These are phyloP conservation scores for Saturnispora bothae DNA, from an alignment of 805 yeast genomes.

Conservation along the genomic window DNA sequence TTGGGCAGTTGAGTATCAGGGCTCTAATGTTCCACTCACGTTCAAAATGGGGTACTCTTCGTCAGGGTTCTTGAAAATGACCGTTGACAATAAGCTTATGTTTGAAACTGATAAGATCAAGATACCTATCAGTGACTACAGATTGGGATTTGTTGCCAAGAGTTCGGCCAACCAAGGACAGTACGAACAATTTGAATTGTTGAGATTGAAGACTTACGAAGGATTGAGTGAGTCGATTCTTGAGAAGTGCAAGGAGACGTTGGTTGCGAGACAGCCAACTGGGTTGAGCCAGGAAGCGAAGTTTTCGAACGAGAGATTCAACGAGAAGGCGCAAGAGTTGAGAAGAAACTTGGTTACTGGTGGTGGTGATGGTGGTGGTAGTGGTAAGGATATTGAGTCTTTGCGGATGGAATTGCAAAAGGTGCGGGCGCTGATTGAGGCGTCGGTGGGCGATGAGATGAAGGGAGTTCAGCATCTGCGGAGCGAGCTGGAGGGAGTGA, in stretches of 20 bases:
- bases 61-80: conserved; percentile 37
- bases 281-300: not conserved
- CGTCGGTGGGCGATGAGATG: not conserved
- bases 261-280: conserved; percentile 20
- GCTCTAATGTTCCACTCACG: conserved; percentile 60
- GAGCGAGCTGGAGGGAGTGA: conserved; percentile 3
- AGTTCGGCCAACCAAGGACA: conserved; percentile 17
- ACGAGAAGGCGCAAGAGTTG: conserved; percentile 14
- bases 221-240: conserved; percentile 28
- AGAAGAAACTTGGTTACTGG: conserved; percentile 10
- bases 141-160: not conserved
- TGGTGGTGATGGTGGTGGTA: not conserved
- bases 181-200: conserved; percentile 55
- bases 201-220: conserved; percentile 47
- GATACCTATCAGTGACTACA: conserved; percentile 17
- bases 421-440: not conserved
- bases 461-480: too few species aligned
- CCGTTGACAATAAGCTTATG: conserved; percentile 61
- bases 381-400: conserved; percentile 4
- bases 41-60: conserved; percentile 51
- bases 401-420: not conserved
- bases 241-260: conserved; percentile 16
- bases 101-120: conserved; percentile 50
- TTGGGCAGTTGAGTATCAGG: conserved; percentile 38
- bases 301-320: conserved; percentile 7